phyloP scores from a whole-genome alignment of 1,139 yeast genomes.

The Diutina ranongensis region DNA sequence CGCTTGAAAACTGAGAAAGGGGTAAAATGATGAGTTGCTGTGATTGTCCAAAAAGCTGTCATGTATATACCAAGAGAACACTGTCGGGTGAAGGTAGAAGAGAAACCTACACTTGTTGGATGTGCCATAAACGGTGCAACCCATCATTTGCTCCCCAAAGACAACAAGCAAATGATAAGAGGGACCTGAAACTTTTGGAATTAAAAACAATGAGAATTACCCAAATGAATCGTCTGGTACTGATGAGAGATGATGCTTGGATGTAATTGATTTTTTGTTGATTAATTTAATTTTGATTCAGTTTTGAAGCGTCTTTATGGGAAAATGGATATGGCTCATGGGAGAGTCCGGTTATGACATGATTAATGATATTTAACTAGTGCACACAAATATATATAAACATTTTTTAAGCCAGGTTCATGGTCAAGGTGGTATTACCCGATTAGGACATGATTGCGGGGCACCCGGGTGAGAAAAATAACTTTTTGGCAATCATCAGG shows the following conservation, averaged over 20 bases:
- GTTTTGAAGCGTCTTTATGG: neutral
- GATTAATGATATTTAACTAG: too few species aligned
- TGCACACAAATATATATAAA: too few species aligned
- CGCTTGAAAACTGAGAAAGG: too few species aligned
- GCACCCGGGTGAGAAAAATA: too few species aligned
- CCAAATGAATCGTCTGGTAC: neutral
- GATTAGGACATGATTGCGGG: too few species aligned
- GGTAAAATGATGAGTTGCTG: slow-evolving; percentile 4
- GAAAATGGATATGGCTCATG: neutral
- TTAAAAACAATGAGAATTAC: slow-evolving; percentile 3
- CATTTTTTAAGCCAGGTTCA: too few species aligned
- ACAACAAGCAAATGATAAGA: neutral
- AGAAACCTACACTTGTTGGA: slow-evolving; percentile 5
- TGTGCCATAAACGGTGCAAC: slow-evolving; percentile 6
- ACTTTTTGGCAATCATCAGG: too few species aligned
- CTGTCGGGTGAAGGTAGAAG: neutral
- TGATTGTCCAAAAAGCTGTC: slow-evolving; percentile 2
- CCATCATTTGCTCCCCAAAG: slow-evolving; percentile 3
- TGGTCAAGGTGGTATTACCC: too few species aligned
- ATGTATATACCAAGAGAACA: slow-evolving; percentile 3
- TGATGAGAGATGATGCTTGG: slow-evolving; percentile 5
- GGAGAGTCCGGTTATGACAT: neutral
- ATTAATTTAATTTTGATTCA: neutral
- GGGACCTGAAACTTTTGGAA: slow-evolving; percentile 1
- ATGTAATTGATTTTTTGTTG: too few species aligned